Evolutionary conservation across 2,329 filamentous ascomycete genomes (phyloP).

Genomic region (Calonectria pseudoreteaudii): DNA sequence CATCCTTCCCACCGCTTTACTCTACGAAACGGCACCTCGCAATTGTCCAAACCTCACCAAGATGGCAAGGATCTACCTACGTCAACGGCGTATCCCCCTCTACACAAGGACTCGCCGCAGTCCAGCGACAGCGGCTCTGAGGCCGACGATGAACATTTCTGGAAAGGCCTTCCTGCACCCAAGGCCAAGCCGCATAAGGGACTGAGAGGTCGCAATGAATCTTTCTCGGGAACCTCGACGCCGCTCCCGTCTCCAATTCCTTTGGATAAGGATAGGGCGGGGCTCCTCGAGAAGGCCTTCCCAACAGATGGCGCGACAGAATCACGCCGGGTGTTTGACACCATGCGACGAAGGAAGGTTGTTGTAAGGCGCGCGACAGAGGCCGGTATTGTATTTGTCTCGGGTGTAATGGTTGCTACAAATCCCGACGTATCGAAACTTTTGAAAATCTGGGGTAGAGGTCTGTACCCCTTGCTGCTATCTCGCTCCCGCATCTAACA

Average conservation of each 20-base stretch:
- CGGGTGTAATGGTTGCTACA: constrained; percentile 61
- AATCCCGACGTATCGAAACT: constrained; percentile 61
- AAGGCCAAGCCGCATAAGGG: constrained; percentile 81
- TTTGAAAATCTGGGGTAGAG: constrained; percentile 60
- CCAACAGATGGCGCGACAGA: constrained; percentile 28
- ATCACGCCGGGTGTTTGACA: constrained; percentile 37
- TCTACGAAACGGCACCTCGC: constrained; percentile 37
- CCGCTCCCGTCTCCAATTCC: constrained; percentile 64
- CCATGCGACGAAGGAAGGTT: constrained; percentile 60
- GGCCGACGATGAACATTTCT: constrained; percentile 91
- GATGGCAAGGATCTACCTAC: constrained; percentile 38
- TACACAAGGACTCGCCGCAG: constrained; percentile 66
- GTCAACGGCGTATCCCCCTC: constrained; percentile 42
- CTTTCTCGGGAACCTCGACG: constrained; percentile 65
- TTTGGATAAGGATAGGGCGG: constrained; percentile 55
- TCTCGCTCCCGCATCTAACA: constrained; percentile 1
- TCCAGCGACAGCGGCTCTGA: constrained; percentile 93
- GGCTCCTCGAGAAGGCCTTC: constrained; percentile 33
- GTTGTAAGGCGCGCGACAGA: constrained; percentile 66
- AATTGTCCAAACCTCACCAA: constrained; percentile 27
- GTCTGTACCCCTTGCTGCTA: constrained; percentile 48
- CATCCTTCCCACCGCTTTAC: constrained; percentile 59
- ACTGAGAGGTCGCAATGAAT: constrained; percentile 71
- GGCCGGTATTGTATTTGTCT: constrained; percentile 60
- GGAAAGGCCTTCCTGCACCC: constrained; percentile 87